Base-by-base conservation (phyloP, 257 asterid genomes). In the Nicotiana sylvestris region DNA sequence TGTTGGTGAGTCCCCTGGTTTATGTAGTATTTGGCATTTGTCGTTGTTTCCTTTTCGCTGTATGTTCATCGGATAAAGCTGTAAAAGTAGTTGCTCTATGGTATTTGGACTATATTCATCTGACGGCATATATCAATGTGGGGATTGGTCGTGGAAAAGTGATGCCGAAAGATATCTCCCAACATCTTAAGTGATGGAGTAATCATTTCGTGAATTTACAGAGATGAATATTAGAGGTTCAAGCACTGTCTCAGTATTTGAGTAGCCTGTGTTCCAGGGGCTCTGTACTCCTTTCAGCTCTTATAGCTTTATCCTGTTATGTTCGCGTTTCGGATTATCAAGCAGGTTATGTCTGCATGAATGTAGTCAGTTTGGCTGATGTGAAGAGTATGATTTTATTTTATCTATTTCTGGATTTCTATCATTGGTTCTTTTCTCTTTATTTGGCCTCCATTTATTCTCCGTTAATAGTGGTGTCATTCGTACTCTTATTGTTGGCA, bases 81-180 rank as follows among this genome's bases (percentile, higher is more conserved):
- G 62, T 74, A 49, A 55, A 74, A 49, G 80, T 18, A 13, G 51
- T 15, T 74, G 64, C 64, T 27, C 46, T 51, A 51, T 29, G 64
- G 64, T 74, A 27, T 74, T 74, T 74, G 79, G 79, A 46, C 61
- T 25, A 49, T 74, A 74, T 74, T 74, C 62, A 74, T 74, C 80
- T 74, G 80, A 53, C 16, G 46, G 64, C 80, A 74, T 49, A 27
- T 13, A 57, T 33, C 51, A 49, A 74, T 27, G 39, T 49, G 79
- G 61, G 37, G n/a, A 7, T 74, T 74, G 80, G 10, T 74, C 43
- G 51, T 74, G 64, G 29, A 74, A 39, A 74, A 74, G 80, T 51
- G 64, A 49, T 51, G 58, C 80, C 78, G 27, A 27, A 49, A 49
- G 16, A 74, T 74, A 30, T 72, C 37, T 21, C 25, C 78, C 79